These are phyloP conservation scores for Hyphopichia burtonii DNA, from an alignment of 1,139 yeast species.

Conservation along the genomic window DNA sequence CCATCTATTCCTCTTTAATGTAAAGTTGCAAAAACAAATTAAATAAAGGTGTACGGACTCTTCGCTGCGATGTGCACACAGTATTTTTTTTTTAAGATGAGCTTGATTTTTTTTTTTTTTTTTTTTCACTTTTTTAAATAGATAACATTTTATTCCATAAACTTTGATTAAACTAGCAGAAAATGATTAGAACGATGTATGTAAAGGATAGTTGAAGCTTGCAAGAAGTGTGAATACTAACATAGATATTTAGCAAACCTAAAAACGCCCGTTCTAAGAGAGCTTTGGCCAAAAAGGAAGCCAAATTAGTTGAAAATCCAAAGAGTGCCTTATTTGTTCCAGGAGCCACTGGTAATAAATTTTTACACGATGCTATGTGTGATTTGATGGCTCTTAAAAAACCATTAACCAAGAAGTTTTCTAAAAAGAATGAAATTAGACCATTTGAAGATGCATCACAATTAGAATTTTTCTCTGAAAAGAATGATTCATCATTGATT, in stretches of 20 bases:
- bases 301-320: constrained; percentile 85
- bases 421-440: constrained; percentile 81
- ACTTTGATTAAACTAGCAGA: constrained; percentile 1
- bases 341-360: constrained; percentile 77
- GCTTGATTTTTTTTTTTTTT: background rate
- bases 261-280: constrained; percentile 96
- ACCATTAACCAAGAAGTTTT: constrained; percentile 84
- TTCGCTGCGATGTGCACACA: background rate
- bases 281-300: constrained; percentile 84
- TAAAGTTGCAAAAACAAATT: background rate
- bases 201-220: constrained; percentile 10
- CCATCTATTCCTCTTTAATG: background rate
- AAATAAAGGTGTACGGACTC: background rate
- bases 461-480: constrained; percentile 89
- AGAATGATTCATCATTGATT: constrained; percentile 84
- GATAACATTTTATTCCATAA: background rate
- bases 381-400: constrained; percentile 90
- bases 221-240: background rate
- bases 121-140: background rate
- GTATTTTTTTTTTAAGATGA: background rate
- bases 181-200: constrained; percentile 69
- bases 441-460: constrained; percentile 93
- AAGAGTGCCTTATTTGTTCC: constrained; percentile 91
- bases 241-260: constrained; percentile 43
- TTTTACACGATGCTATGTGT: constrained; percentile 84